A percentile compares a stretch with the other conserved stretches of the same genome.
phyloP scores from a whole-genome alignment of 129 eudicot genomes.

The Lactuca sativa region DNA sequence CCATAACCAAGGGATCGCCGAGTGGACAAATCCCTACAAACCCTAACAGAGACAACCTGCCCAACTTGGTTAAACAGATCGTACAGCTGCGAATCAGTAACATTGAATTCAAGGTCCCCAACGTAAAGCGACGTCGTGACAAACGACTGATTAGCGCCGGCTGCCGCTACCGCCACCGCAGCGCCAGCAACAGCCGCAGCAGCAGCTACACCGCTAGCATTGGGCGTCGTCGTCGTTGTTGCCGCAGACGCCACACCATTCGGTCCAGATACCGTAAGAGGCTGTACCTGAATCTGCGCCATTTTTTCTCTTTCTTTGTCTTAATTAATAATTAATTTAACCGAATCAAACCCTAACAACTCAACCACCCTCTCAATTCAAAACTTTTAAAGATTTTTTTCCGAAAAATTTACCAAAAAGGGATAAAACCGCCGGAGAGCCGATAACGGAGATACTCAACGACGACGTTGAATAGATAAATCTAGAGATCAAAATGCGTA shows the following conservation, averaged over 20 bases:
- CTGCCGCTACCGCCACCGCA: conserved; percentile 32
- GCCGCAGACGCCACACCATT: conserved; percentile 34
- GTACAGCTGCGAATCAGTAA: conserved; percentile 70
- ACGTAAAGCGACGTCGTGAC: conserved; percentile 57
- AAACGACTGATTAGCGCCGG: conserved; percentile 34
- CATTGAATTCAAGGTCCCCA: conserved; percentile 63
- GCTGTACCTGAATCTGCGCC: conserved; percentile 82
- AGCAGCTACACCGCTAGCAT: conserved; percentile 24
- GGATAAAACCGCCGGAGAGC: conserved; percentile 38
- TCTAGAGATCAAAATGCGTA: conserved; percentile 1
- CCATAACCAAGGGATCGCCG: conserved; percentile 81
- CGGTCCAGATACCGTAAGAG: conserved; percentile 39
- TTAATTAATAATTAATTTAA: background rate
- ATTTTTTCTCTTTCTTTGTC: conserved; percentile 16
- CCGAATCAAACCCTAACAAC: conserved; percentile 11
- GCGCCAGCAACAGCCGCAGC: conserved; percentile 25
- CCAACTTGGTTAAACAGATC: conserved; percentile 78
- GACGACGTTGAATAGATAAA: conserved; percentile 15
- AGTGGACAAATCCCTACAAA: conserved; percentile 67
- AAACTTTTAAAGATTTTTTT: conserved; percentile 19
- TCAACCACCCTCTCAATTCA: conserved; percentile 12
- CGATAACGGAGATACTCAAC: conserved; percentile 17
- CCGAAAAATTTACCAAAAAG: conserved; percentile 14
- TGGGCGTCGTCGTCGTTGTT: background rate
- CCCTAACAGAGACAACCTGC: conserved; percentile 86